Evolutionary conservation across 2,329 filamentous ascomycete genomes (phyloP).

Genomic region (Fusarium staphyleae): DNA sequence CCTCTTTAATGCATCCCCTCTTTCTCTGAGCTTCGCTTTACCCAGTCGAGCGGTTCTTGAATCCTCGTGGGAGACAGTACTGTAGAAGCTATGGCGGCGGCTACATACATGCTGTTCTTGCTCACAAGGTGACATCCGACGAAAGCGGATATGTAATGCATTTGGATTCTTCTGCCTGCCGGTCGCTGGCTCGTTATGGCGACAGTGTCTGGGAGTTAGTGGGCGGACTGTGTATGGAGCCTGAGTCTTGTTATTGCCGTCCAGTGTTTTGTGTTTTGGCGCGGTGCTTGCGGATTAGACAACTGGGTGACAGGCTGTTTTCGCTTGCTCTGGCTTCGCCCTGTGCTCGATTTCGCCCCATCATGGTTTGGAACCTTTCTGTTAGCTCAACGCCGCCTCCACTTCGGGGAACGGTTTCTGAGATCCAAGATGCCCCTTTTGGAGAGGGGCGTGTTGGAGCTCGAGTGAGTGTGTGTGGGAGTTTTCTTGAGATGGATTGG

Average conservation of each 20-base stretch:
- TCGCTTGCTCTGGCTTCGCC: conserved; percentile 19
- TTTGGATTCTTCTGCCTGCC: conserved; percentile 23
- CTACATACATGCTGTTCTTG: conserved; percentile 26
- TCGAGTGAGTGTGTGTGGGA: conserved; percentile 4
- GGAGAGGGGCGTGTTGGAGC: conserved; percentile 6
- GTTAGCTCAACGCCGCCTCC: conserved; percentile 34
- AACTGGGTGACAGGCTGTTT: too few species aligned
- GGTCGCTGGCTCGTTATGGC: conserved; percentile 8
- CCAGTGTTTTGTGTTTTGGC: too few species aligned
- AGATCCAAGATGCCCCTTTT: conserved; percentile 19
- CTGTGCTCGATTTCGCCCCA: conserved; percentile 22
- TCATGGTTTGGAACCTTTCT: conserved; percentile 9
- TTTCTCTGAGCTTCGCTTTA: conserved; percentile 31
- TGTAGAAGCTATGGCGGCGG: conserved; percentile 17
- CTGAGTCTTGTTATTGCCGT: too few species aligned
- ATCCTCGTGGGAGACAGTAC: conserved; percentile 15
- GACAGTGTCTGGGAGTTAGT: conserved; percentile 15
- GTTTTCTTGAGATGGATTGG: too few species aligned
- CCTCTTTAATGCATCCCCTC: conserved; percentile 2
- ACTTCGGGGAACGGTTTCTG: conserved; percentile 30
- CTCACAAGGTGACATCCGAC: conserved; percentile 35
- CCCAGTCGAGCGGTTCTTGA: conserved; percentile 24
- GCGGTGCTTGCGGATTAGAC: too few species aligned
- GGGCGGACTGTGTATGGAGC: conserved; percentile 13
- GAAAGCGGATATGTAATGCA: conserved; percentile 24